These are phyloP conservation scores for Serpula lacrymans DNA, from an alignment of 768 basidiomycete species.

Conservation along the genomic window DNA sequence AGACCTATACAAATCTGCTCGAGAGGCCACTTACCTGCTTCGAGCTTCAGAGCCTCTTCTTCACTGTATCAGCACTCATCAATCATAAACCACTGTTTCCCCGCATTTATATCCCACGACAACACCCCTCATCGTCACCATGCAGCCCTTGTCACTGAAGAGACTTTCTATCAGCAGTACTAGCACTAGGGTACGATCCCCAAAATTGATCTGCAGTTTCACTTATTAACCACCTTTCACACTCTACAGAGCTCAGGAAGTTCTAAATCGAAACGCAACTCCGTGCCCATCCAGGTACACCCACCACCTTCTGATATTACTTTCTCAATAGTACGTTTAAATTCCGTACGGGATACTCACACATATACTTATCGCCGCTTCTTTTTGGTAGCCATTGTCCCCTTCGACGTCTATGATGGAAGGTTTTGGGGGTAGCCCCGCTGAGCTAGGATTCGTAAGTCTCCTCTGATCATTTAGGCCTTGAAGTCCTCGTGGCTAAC, in stretches of 20 bases:
- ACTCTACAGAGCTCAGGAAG: conserved; percentile 11
- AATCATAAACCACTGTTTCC: too few relatives aligned
- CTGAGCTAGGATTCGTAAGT: conserved; percentile 15
- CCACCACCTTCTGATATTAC: conserved; percentile 19
- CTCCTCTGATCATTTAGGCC: too few relatives aligned
- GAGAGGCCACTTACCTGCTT: not conserved
- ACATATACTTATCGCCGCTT: conserved; percentile 3
- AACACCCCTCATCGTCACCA: too few relatives aligned
- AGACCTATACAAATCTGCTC: conserved; percentile 1
- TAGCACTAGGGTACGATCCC: conserved; percentile 15
- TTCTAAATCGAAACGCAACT: conserved; percentile 13
- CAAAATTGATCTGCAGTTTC: not conserved
- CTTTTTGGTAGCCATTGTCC: conserved; percentile 13
- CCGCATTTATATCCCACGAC: too few relatives aligned
- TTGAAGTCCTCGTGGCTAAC: too few relatives aligned
- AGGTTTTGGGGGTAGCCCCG: not conserved
- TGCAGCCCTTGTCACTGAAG: conserved; percentile 19
- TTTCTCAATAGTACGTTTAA: conserved; percentile 15
- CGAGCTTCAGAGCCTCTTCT: too few relatives aligned
- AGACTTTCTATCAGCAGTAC: conserved; percentile 17
- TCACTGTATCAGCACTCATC: too few relatives aligned
- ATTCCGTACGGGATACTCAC: not conserved
- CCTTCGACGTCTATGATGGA: conserved; percentile 3
- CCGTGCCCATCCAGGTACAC: conserved; percentile 12
- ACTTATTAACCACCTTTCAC: not conserved